phyloP scores from a whole-genome alignment of 176 grass and related monocot genomes.

The Rhynchospora tenuis region DNA sequence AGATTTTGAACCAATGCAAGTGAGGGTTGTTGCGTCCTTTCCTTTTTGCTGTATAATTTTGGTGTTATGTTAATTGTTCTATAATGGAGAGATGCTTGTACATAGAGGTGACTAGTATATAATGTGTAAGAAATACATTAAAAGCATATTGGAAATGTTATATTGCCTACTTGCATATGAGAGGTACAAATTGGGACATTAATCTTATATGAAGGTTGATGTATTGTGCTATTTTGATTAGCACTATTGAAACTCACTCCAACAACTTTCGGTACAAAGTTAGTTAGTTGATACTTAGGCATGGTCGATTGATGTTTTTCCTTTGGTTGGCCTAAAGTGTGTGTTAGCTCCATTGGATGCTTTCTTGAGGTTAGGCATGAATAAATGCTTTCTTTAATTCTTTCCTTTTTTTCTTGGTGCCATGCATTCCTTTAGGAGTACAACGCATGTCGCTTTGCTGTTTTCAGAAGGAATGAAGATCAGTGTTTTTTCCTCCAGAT shows the following conservation, averaged over 20 bases:
- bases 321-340: not conserved
- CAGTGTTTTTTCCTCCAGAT: not conserved
- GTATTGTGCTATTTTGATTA: not conserved
- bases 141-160: conserved; percentile 6
- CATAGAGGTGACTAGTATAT: conserved; percentile 49
- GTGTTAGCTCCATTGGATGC: conserved; percentile 14
- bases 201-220: conserved; percentile 7
- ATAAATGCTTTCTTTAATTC: conserved; percentile 23
- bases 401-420: conserved; percentile 26
- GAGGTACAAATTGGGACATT: not conserved
- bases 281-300: not conserved
- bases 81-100: conserved; percentile 46
- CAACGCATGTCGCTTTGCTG: conserved; percentile 21
- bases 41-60: conserved; percentile 40
- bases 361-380: conserved; percentile 28
- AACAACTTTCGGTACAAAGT: not conserved
- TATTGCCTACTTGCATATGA: conserved; percentile 8
- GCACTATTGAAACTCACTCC: not conserved
- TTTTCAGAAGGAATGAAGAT: conserved; percentile 20
- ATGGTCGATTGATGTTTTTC: conserved; percentile 4
- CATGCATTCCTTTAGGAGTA: conserved; percentile 28
- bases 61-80: conserved; percentile 38
- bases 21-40: conserved; percentile 24
- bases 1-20: conserved; percentile 49
- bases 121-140: conserved; percentile 20